Base-by-base conservation (phyloP, 192 early-diverging fungal genomes). In the Umbelopsis sp. region DNA sequence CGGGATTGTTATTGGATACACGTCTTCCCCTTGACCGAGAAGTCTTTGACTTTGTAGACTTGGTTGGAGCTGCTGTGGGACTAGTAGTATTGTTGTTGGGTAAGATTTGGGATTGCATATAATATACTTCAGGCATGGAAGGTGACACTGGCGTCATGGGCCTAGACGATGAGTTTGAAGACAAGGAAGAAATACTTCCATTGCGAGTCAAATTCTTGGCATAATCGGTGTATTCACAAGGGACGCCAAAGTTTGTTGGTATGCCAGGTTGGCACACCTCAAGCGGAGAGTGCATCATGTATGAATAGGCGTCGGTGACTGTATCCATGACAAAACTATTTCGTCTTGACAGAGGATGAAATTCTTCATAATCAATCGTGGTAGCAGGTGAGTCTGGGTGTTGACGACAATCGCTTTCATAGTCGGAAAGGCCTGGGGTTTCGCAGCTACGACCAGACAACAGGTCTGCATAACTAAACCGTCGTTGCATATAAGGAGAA, bases 11-110 rank as follows among this genome's bases (percentile, higher is more conserved):
- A 24, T 79, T 84, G 10, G 81, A 79, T 52, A 86, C 84, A 22
- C 85, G 76, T 34, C 87, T 76, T 51, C 84, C 84, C 29, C 87
- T 68, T 25, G 84, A 84, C 45, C 84, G 68, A 52, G 62, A 43
- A 16, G 36, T 59, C 50, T 77, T 77, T 25, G 45, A 24, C 50
- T 69, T 69, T 38, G 68, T 10, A 14, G 29, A 47, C 31, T 50
- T 53, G 2, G 68, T 65, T 0, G 77, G 75, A 20, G 75, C 49
- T 47, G 44, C 41, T 25, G 43, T 26, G 16, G 43, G n/a, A n/a
- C n/a, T n/a, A n/a, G n/a, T n/a, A n/a, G n/a, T n/a, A n/a, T n/a
- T n/a, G n/a, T n/a, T 24, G 2, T 17, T 36, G 24, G 68, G 36
- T 44, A 24, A 38, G 67, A 71, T 71, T 68, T 59, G 75, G 56